Evolutionary conservation across 176 grass and related monocot genomes (phyloP).

Genomic region (Phoenix dactylifera): DNA sequence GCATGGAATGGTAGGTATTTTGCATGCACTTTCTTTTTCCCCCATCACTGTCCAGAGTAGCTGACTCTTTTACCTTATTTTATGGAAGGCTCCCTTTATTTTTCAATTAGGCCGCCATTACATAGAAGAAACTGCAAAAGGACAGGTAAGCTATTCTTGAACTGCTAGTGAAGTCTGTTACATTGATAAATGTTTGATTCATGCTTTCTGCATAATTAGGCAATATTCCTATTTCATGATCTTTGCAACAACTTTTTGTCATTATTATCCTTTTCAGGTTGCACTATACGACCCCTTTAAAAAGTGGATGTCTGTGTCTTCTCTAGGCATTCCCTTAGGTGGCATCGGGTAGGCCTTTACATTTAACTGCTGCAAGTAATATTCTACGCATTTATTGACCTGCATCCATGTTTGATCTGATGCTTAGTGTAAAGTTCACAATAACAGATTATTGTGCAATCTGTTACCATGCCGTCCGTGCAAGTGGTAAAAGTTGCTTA

Average conservation of each 20-base stretch:
- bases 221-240: background rate
- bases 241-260: background rate
- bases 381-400: conserved; percentile 1
- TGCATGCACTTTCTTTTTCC: too few species aligned
- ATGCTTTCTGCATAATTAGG: too few species aligned
- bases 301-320: conserved; percentile 53
- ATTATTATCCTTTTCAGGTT: conserved; percentile 28
- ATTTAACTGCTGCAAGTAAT: background rate
- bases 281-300: conserved; percentile 84
- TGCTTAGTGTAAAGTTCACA: too few species aligned
- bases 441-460: too few species aligned
- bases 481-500: too few species aligned
- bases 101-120: conserved; percentile 59
- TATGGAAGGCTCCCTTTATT: conserved; percentile 54
- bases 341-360: conserved; percentile 80
- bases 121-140: conserved; percentile 78
- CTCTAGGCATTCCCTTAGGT: conserved; percentile 79
- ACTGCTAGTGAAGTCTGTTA: background rate
- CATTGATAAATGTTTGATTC: background rate
- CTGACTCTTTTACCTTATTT: too few species aligned
- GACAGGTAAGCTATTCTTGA: conserved; percentile 38
- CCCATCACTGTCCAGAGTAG: too few species aligned
- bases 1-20: too few species aligned
- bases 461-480: too few species aligned
- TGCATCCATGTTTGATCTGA: too few species aligned